phyloP scores from a whole-genome alignment of 1,284 basidiomycete genomes.

The Fomitiporia mediterranea region DNA sequence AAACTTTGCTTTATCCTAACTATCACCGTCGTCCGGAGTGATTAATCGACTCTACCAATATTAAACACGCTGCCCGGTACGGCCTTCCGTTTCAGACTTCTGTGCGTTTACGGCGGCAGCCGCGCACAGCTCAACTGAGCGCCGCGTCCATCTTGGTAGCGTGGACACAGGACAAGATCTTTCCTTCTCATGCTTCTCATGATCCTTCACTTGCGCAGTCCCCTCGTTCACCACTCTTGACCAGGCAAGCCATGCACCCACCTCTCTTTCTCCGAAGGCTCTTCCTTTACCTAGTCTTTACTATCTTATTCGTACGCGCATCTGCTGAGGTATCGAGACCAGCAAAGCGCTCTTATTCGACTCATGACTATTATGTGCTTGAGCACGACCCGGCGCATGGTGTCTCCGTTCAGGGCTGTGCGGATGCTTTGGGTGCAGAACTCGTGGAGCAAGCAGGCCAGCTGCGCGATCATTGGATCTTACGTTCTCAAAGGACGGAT shows the following conservation, averaged over 20 bases:
- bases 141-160: too few relatives aligned
- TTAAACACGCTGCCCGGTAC: too few relatives aligned
- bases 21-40: too few relatives aligned
- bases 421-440: constrained; percentile 70
- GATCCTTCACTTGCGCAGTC: background rate
- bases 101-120: too few relatives aligned
- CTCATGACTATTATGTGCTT: constrained; percentile 89
- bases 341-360: constrained; percentile 57
- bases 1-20: too few relatives aligned
- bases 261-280: background rate
- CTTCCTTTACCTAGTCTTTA: background rate
- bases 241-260: background rate
- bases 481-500: constrained; percentile 57
- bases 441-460: constrained; percentile 88
- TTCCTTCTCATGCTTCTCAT: constrained; percentile 7
- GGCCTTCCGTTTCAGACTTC: too few relatives aligned
- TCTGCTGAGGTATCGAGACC: constrained; percentile 25
- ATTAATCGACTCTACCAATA: too few relatives aligned
- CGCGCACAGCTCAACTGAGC: background rate
- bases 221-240: background rate
- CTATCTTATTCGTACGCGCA: background rate
- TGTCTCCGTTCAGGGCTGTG: constrained; percentile 54
- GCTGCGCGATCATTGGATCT: constrained; percentile 79
- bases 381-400: constrained; percentile 59
- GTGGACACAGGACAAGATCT: too few relatives aligned